Evolutionary conservation across 371 early-diverging fungal species (phyloP), one percentile per base, ranked within the genome.

Genomic region (Actinomucor elegans): DNA sequence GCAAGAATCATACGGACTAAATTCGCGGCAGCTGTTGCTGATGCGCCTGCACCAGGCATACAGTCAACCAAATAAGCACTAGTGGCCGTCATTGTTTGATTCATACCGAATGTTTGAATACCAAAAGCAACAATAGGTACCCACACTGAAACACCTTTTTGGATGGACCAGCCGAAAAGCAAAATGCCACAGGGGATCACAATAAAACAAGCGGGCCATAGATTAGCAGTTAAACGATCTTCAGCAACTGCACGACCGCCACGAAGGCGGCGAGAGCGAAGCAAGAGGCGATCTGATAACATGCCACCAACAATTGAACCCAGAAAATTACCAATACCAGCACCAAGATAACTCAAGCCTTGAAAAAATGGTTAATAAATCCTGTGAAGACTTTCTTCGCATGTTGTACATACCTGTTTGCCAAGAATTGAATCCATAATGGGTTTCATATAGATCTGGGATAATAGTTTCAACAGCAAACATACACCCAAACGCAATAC

Each of bases 401-500:
- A 15, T n/a, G n/a, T n/a, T 2, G 6, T 12, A 1, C 37, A 23
- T 35, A 70, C 77, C 77, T 45, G 66, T 74, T 41, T 71, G 59
- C 75, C 75, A 74, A 9, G 68, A 57, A 20, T 41, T 55, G 32
- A 74, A 68, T 6, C 67, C 63, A 50, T 74, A 77, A 12, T 61
- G 37, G 4, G 41, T 27, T n/a, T 67, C 55, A 31, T 62, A 73
- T 4, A 64, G 26, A 26, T 45, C 52, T 15, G 74, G 77, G 9
- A 73, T 64, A 35, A 77, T 71, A 0, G 71, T 71, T 49, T 73
- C 74, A 11, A 67, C 59, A 4, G 74, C 71, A 64, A 73, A 77
- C 77, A 77, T 77, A 29, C 54, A 42, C 10, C 74, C 81, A 60
- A 85, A 85, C 7, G 68, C 56, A 28, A 81, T 58, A 42, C 79